Evolutionary conservation across 1,284 basidiomycete species (phyloP), one percentile per base, ranked within the genome.

Genomic region (Moniliella sp.): DNA sequence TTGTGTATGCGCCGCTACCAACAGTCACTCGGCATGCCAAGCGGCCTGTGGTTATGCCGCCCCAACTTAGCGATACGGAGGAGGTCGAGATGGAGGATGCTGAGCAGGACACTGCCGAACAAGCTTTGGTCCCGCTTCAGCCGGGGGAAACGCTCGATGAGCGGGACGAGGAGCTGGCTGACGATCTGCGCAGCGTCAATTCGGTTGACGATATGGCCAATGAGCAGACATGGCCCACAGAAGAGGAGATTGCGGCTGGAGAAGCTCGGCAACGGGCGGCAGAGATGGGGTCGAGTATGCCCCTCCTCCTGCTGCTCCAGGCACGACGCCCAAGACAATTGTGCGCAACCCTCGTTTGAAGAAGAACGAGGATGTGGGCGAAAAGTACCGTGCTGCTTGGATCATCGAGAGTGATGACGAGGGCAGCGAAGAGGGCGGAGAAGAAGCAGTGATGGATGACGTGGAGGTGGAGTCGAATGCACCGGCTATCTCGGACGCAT

Each of bases 161-260:
- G 72, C 32, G 53, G 13, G 43, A 57, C 5, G 61, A 67, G 0
- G 74, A 75, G 4, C 66, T 72, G 1, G 80, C 78, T 1, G 88
- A 97, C 58, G 88, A 86, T 4, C 66, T 94, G 17, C 70, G 81
- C 2, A 80, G 79, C 1, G 76, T 72, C 38, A 93, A 94, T 53
- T 73, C 76, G 18, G 78, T 78, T 0, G 83, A 94, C 48, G 73
- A 80, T 38, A 69, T 93, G 62, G 73, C 69, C 10, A 88, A 88
- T 54, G 88, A 97, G 55, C 88, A 97, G 62, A 97, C 88, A 0
- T 94, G 88, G 86, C 88, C 88, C 0, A 93, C 84, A 0, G 84
- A 94, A 57, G 88, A 94, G 47, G 88, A 94, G 60, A 80, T 97
- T 74, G 39, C 43, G 66, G 26, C 33, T 17, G 44, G 28, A n/a